Base-by-base conservation (phyloP, 148 eudicot species). In the Chenopodium quinoa region DNA sequence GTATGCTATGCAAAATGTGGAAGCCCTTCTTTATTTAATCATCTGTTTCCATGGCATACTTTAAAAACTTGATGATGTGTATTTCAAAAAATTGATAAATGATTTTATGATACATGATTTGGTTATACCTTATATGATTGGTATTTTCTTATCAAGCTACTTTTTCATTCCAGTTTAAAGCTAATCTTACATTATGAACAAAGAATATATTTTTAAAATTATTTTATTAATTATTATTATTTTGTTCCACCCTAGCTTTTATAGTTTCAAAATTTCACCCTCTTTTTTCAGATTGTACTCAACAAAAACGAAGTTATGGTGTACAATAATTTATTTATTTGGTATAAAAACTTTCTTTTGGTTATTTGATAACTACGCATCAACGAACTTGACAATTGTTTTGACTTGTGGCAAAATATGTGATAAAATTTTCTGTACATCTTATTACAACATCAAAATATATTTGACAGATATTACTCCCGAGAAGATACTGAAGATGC, bases 401-500 rank as follows among this genome's bases (percentile, higher is more conserved):
- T 4, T 48, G 7, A 4, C 67, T 70, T 63, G 66, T 60, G 63
- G 23, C 40, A 34, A 75, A 54, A 54, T 70, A 19, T 67, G 50
- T 56, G 44, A 65, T 80, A 31, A 14, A 3, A 20, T 32, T 63
- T 52, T 25, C 25, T 37, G 31, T 63, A 7, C 74, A 47, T 34
- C 70, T 78, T 32, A 75, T 67, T 4, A 14, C 10, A 70, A 14
- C 70, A 25, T 77, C 71, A 32, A 73, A 17, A 40, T 64, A 16
- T 74, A 44, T 60, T 62, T 81, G 47, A 72, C 87, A 95, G 98
- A 85, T 93, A 88, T 84, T 95, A 95, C 81, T 93, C 99, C 11
- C 88, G 99, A 83, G 93, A 93, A 50, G 97, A 95, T 84, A 87
- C 97, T 64, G 99, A 92, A 86, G 99, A 95, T 87, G 84, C 97